These are phyloP conservation scores for Chaetomiaceae sp. DNA, from an alignment of 2,329 filamentous ascomycete genomes.

Conservation along the genomic window DNA sequence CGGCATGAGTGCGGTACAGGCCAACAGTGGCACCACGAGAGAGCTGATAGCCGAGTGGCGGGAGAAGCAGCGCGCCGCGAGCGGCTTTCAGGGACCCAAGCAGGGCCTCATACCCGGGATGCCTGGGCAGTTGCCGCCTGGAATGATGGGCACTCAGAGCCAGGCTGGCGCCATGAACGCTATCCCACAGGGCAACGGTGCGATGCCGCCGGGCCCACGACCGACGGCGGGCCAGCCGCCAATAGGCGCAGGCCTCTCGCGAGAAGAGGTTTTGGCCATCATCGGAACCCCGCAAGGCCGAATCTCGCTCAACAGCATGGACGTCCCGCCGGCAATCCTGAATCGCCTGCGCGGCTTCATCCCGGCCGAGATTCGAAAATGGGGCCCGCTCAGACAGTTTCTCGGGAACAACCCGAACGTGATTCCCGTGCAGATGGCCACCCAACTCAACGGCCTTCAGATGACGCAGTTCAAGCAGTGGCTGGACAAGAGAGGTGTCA, in stretches of 20 bases:
- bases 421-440: neutral
- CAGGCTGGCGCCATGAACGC: no score
- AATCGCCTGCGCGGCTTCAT: constrained; percentile 28
- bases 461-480: constrained; percentile 11
- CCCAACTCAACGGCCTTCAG: constrained; percentile 9
- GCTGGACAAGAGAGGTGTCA: neutral
- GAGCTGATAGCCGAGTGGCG: constrained; percentile 47
- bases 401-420: constrained; percentile 30
- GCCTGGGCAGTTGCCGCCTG: no score
- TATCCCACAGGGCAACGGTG: no score
- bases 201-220: constrained; percentile 14
- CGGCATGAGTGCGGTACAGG: constrained; percentile 37
- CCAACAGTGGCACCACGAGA: constrained; percentile 42
- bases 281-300: constrained; percentile 28
- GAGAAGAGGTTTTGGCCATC: constrained; percentile 9
- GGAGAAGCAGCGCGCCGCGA: constrained; percentile 29
- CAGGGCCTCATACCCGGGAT: constrained; percentile 25
- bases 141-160: no score
- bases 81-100: constrained; percentile 25
- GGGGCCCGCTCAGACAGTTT: constrained; percentile 42
- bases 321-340: constrained; percentile 36
- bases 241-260: neutral
- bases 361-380: constrained; percentile 42
- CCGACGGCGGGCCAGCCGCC: constrained; percentile 21
- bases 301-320: constrained; percentile 42